Evolutionary conservation across 768 basidiomycete genomes (phyloP).

Genomic region (Lactifluus hygrophoroides): DNA sequence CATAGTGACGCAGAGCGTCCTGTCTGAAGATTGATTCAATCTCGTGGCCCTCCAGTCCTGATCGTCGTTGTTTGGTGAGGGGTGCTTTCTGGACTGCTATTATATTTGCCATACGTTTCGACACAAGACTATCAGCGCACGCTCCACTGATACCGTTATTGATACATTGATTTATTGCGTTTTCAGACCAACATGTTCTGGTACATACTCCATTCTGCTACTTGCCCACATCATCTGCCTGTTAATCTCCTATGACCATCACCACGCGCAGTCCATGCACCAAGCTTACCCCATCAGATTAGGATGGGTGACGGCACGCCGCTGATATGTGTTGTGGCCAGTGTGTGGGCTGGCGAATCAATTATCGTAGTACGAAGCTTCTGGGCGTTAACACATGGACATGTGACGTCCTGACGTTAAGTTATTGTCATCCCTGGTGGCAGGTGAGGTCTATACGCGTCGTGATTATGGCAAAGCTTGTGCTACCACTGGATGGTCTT

Average conservation of each 20-base stretch:
- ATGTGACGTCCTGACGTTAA: conserved; percentile 8
- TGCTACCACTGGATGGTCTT: neutral
- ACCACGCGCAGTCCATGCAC: conserved; percentile 13
- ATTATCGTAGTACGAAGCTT: neutral
- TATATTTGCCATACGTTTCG: conserved; percentile 4
- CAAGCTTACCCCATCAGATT: conserved; percentile 6
- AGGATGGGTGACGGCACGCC: conserved; percentile 2
- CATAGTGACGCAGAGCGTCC: conserved; percentile 6
- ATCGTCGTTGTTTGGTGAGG: conserved; percentile 3
- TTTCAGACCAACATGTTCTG: conserved; percentile 1
- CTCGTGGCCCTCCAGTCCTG: neutral
- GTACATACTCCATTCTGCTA: conserved; percentile 1
- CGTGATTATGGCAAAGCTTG: neutral
- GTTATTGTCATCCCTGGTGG: neutral
- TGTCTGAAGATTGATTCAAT: neutral
- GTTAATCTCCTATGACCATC: conserved; percentile 3
- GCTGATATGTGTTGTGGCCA: conserved; percentile 5
- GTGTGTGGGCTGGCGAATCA: conserved; percentile 4
- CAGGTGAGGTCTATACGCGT: neutral
- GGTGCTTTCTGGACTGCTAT: conserved; percentile 8
- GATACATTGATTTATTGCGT: conserved; percentile 16
- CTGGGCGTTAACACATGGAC: neutral
- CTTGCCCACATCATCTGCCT: neutral
- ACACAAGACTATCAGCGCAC: conserved; percentile 11
- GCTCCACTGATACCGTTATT: conserved; percentile 17